phyloP scores from a whole-genome alignment of 352 stramenopile species.

The Blastocystis hominis region DNA sequence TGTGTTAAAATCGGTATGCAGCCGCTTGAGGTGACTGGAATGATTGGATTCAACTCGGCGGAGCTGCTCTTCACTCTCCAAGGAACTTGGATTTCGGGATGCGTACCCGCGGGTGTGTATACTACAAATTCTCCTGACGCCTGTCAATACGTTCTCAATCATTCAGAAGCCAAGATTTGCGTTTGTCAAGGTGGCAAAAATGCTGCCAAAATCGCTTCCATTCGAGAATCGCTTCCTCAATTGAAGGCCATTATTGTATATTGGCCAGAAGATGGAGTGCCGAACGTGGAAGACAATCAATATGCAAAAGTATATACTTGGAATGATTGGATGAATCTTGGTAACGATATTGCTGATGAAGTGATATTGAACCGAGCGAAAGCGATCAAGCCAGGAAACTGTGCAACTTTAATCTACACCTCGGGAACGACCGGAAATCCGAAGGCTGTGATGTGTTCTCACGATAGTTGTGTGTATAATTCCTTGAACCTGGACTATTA shows the following conservation, averaged over 20 bases:
- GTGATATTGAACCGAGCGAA: constrained; percentile 30
- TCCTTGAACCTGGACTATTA: not conserved
- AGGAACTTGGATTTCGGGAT: constrained; percentile 79
- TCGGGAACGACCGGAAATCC: constrained; percentile 64
- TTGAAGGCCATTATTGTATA: constrained; percentile 84
- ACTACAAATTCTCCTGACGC: constrained; percentile 79
- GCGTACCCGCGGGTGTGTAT: constrained; percentile 84
- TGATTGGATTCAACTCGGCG: constrained; percentile 79
- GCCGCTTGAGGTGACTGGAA: constrained; percentile 71
- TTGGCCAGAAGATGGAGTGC: constrained; percentile 63
- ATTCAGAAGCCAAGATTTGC: constrained; percentile 81
- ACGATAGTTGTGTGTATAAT: constrained; percentile 63
- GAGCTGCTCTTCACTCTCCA: constrained; percentile 83
- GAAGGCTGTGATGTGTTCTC: constrained; percentile 73
- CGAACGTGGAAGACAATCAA: constrained; percentile 64
- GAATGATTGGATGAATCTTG: constrained; percentile 65
- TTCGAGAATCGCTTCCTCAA: constrained; percentile 74
- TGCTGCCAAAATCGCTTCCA: constrained; percentile 80
- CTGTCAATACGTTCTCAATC: constrained; percentile 82
- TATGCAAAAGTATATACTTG: constrained; percentile 64
- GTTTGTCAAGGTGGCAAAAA: constrained; percentile 80
- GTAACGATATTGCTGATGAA: constrained; percentile 37
- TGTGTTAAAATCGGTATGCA: constrained; percentile 70
- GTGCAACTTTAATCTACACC: constrained; percentile 66
- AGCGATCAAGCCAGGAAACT: constrained; percentile 63